A percentile compares a stretch with the other conserved stretches of the same genome.
Conservation (phyloP, 257 asterid genomes). For the Solanum peruvianum region DNA sequence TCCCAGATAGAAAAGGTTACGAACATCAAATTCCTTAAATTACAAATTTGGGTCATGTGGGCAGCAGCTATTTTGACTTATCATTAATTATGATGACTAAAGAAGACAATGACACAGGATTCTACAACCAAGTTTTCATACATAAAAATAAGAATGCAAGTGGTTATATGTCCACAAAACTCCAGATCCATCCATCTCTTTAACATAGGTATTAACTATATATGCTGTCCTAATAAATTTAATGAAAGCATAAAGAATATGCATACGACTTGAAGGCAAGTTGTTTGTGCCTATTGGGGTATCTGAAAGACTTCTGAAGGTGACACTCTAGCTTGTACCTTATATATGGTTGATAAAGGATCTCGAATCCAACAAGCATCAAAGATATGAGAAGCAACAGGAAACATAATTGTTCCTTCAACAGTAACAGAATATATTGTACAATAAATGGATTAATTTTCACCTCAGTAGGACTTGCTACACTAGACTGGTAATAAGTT, state of each 20-base stretch:
- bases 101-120: neutral
- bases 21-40: neutral
- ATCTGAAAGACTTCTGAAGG: neutral
- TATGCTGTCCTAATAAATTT: neutral
- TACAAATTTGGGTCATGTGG: neutral
- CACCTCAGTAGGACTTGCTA: constrained; percentile 31
- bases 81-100: neutral
- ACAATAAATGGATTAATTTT: neutral
- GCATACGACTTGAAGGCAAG: neutral
- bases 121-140: neutral
- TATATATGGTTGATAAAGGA: neutral
- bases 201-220: neutral
- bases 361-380: neutral
- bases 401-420: neutral
- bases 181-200: neutral
- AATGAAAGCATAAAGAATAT: neutral
- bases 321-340: neutral
- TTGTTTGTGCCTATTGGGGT: neutral
- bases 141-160: neutral
- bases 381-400: neutral
- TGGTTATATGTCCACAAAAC: neutral
- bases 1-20: neutral
- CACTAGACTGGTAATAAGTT: constrained; percentile 1
- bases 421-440: neutral
- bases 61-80: neutral